phyloP scores from a whole-genome alignment of 1,139 yeast species.

The Pneumocystis sp. region DNA sequence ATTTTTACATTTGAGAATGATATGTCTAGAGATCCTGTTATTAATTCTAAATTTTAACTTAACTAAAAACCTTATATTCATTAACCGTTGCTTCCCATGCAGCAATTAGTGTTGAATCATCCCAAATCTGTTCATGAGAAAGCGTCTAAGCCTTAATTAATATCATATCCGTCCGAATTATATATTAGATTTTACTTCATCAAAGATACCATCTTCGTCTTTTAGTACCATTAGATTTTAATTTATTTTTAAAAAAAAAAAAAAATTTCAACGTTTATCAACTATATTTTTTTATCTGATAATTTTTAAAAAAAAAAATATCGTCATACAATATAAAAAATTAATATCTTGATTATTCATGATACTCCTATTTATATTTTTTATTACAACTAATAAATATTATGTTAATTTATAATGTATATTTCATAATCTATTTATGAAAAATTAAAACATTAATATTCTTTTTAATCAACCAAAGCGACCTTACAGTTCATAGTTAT shows the following conservation, averaged over 20 bases:
- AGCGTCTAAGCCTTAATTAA: not conserved
- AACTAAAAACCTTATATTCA: not conserved
- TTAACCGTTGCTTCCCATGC: not conserved
- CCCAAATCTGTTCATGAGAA: not conserved
- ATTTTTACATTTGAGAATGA: not conserved
- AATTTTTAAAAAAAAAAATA: not conserved
- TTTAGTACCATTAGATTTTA: not conserved
- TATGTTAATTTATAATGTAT: too few relatives aligned
- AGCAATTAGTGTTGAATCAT: not conserved
- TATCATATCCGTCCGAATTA: not conserved
- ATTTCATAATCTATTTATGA: too few relatives aligned
- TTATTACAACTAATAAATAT: not conserved
- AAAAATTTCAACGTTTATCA: not conserved
- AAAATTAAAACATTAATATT: not conserved
- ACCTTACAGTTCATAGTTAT: not conserved
- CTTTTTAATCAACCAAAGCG: not conserved
- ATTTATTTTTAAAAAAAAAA: not conserved
- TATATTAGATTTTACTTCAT: not conserved
- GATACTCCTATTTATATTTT: not conserved
- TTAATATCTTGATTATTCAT: too few relatives aligned
- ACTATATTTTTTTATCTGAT: not conserved
- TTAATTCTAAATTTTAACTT: not conserved
- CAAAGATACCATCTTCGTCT: not conserved
- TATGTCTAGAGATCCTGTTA: not conserved
- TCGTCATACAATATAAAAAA: not conserved